Conservation (phyloP, 2,329 filamentous ascomycete genomes). For the Septoria linicola region DNA sequence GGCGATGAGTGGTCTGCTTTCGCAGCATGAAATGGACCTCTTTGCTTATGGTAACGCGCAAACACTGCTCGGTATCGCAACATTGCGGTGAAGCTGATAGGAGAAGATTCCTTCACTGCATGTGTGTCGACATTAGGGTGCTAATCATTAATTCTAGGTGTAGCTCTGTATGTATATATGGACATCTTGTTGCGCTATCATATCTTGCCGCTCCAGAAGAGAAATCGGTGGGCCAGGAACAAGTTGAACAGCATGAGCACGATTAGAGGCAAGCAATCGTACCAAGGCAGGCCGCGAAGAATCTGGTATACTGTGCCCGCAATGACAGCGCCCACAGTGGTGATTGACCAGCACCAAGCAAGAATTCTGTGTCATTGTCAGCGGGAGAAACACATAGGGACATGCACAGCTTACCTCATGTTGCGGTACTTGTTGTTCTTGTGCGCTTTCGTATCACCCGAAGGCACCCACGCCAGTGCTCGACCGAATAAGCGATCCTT, state of each 20-base stretch:
- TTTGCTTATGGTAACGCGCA: slow-evolving; percentile 53
- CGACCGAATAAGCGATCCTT: slow-evolving; percentile 45
- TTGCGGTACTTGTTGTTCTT: slow-evolving; percentile 47
- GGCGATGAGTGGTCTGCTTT: slow-evolving; percentile 49
- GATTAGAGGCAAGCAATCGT: slow-evolving; percentile 43
- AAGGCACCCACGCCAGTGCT: slow-evolving; percentile 44
- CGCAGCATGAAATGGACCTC: slow-evolving; percentile 46
- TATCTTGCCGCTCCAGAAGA: slow-evolving; percentile 35
- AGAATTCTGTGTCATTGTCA: slow-evolving; percentile 30
- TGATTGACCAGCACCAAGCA: slow-evolving; percentile 42
- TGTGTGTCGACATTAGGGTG: background rate
- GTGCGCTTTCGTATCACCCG: slow-evolving; percentile 43
- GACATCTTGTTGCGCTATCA: background rate
- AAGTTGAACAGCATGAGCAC: slow-evolving; percentile 44
- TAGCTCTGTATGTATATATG: background rate
- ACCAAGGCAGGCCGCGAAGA: slow-evolving; percentile 41
- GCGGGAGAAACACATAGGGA: background rate
- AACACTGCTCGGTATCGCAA: slow-evolving; percentile 38
- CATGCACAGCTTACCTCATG: slow-evolving; percentile 36
- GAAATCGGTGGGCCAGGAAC: slow-evolving; percentile 44
- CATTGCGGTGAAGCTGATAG: too few species aligned
- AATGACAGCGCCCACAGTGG: slow-evolving; percentile 38
- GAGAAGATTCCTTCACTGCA: too few species aligned
- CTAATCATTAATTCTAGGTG: background rate
- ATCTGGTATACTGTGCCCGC: slow-evolving; percentile 41